Evolutionary conservation across 495 filamentous ascomycete genomes (phyloP), one percentile per base, ranked within the genome.

Genomic region (Penicillium ochrochloron): DNA sequence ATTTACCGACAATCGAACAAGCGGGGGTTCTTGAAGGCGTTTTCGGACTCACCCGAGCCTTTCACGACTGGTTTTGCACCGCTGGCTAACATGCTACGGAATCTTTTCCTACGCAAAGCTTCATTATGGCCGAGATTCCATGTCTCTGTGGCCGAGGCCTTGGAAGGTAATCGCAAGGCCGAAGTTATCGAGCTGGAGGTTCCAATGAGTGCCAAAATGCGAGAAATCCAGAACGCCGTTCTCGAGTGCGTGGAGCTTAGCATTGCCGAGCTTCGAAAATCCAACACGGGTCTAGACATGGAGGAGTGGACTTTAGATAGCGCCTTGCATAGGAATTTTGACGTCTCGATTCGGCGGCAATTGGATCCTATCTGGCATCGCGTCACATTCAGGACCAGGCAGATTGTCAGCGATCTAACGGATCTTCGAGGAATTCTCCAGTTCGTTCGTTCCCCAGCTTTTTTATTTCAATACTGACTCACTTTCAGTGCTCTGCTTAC

Each of bases 301-400:
- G 94, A 94, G 62, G 93, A 97, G 66, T 99, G 95, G 95, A 98
- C 92, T 60, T 80, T 97, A 21, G 96, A 99, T 73, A 97, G 92
- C 73, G 96, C 95, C 25, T 78, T 99, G 60, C 91, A 97, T 64
- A 91, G 89, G 73, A 94, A 89, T 66, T 99, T 99, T 73, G 96
- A 98, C 75, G 82, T 92, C 37, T 87, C 94, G 62, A 87, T 99
- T 54, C 81, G 93, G 55, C 87, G 94, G 69, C 95, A 99, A 75
- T 79, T 99, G 15, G 94, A 98, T 71, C 93, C 94, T 7, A 93
- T 97, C 60, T 99, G 95, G 95, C 95, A 99, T 77, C 86, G 96
- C 59, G 91, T 97, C 42, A 97, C 91, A 74, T 97, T 92, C 83
- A 92, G 92, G 72, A 97, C 96, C 11, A 91, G 89, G 72, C 93